A percentile compares a stretch with the other conserved stretches of the same genome.
These are phyloP conservation scores for Ustilago tritici DNA, from an alignment of 1,284 basidiomycete genomes.

Conservation along the genomic window DNA sequence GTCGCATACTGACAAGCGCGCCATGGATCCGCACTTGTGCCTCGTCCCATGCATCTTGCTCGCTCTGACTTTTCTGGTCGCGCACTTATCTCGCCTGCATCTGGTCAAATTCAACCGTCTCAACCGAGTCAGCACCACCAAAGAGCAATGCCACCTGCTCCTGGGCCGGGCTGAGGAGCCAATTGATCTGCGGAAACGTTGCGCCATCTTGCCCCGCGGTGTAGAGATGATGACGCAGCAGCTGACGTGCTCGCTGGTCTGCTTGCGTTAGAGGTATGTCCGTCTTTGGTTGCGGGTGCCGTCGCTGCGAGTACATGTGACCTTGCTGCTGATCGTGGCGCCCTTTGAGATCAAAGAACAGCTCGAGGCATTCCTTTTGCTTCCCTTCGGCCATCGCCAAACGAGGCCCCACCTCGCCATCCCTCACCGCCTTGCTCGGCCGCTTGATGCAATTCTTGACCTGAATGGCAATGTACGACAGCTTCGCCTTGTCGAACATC, in stretches of 20 bases:
- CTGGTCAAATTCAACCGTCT: too few species aligned
- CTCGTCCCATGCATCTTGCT: not conserved
- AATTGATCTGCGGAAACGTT: not conserved
- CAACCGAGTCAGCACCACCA: not conserved
- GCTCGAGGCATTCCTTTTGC: not conserved
- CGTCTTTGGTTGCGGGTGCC: not conserved
- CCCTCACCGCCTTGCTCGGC: not conserved
- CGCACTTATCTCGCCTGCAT: not conserved
- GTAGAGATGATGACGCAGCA: not conserved
- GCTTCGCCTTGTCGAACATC: not conserved
- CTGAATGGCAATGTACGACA: constrained; percentile 3
- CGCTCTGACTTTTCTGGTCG: not conserved
- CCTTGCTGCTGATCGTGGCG: not conserved
- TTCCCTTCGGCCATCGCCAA: not conserved
- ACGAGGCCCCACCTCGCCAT: not conserved
- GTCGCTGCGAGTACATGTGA: not conserved
- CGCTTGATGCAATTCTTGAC: not conserved
- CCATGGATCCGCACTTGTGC: not conserved
- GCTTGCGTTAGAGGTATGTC: not conserved
- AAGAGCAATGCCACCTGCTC: constrained; percentile 1
- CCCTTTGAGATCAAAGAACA: not conserved
- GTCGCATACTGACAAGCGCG: not conserved
- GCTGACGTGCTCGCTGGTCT: not conserved
- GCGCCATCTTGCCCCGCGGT: not conserved
- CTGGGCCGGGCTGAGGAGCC: not conserved